phyloP scores from a whole-genome alignment of 2,329 filamentous ascomycete genomes.

The Fusarium setosum region DNA sequence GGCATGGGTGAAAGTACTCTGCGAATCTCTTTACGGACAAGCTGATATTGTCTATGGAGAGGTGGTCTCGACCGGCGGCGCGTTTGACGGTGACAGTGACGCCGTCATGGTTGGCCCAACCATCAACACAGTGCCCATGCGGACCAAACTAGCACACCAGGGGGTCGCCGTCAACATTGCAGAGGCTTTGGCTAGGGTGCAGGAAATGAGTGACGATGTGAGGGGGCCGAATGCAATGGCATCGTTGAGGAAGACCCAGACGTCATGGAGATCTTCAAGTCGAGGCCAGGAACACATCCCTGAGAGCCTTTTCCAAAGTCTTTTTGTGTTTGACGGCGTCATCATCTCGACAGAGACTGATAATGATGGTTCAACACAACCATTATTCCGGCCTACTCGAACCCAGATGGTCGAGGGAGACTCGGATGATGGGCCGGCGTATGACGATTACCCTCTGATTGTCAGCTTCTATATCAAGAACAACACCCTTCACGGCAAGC shows the following conservation, averaged over 20 bases:
- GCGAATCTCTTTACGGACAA: slow-evolving; percentile 7
- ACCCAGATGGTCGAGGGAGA: background rate
- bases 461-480: slow-evolving; percentile 23
- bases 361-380: background rate
- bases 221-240: slow-evolving; percentile 18
- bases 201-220: background rate
- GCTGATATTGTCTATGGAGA: slow-evolving; percentile 15
- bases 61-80: background rate
- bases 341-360: background rate
- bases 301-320: slow-evolving; percentile 15
- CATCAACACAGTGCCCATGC: slow-evolving; percentile 20
- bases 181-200: background rate
- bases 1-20: slow-evolving; percentile 14
- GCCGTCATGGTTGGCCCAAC: slow-evolving; percentile 1
- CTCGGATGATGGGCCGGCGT: background rate
- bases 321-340: slow-evolving; percentile 24
- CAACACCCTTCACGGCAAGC: background rate
- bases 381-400: background rate
- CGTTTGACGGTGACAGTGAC: background rate
- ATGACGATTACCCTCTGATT: slow-evolving; percentile 25
- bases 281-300: background rate
- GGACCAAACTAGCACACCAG: background rate
- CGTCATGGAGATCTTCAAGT: slow-evolving; percentile 14
- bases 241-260: slow-evolving; percentile 15
- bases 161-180: accelerated